Evolutionary conservation across 257 asterid genomes (phyloP), one percentile per base, ranked within the genome.

Genomic region (Solanum gracilifrons): DNA sequence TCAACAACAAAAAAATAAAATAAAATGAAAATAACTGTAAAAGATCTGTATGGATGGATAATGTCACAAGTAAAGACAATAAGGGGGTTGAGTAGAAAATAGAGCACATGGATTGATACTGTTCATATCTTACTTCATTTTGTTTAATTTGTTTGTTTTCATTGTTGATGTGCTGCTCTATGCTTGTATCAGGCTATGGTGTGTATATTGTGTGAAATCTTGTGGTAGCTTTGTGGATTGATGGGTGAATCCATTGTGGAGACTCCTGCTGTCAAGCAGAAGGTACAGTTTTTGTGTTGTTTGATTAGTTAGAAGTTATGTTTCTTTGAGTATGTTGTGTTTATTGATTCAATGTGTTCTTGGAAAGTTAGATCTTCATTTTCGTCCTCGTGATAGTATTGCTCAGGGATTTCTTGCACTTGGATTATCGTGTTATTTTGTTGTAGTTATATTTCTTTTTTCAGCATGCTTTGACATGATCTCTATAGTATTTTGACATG

Each of bases 211-310:
- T 64, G 84, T 60, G 90, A 43, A 74, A 58, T 83, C 12, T 73
- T 91, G 85, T 84, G 91, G 77, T 90, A 71, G 77, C 85, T 87
- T 83, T 68, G 86, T 68, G 43, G 89, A 84, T 64, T 88, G 36
- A 89, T 88, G 92, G 93, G 92, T 82, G 94, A 94, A 90, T 92
- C 95, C 84, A 84, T 91, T 69, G 91, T 91, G 84, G 92, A 89
- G 68, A 87, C 89, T 32, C 89, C 87, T 66, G 71, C 55, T 85
- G 55, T 85, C 75, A 93, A 88, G 77, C 90, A 89, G 15, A 92
- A 92, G 94, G 95, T 94, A 87, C 89, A 39, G 13, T 9, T 33
- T 85, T 80, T 79, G 73, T 89, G 83, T n/a, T 79, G 89, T 75
- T 66, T 79, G 48, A 86, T 85, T 64, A 23, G 62, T 72, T 88